phyloP scores from a whole-genome alignment of 371 early-diverging fungal species.

The Lichtheimia ramosa region DNA sequence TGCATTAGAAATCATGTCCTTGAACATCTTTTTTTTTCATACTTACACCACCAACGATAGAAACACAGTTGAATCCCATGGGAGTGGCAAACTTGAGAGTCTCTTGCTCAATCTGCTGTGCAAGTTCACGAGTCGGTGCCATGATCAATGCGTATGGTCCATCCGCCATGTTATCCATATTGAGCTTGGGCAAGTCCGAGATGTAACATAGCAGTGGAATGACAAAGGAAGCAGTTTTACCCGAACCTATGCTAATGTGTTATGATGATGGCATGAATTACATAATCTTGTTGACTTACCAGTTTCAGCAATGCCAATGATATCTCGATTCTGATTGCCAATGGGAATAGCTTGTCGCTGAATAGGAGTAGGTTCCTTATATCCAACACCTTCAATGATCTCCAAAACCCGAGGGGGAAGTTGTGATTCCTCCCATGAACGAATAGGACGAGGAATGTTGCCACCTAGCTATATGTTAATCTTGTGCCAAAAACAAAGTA shows the following conservation, averaged over 20 bases:
- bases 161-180: conserved; percentile 71
- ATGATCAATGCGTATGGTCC: conserved; percentile 94
- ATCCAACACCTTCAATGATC: conserved; percentile 80
- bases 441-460: conserved; percentile 89
- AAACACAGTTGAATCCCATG: conserved; percentile 82
- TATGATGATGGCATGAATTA: not conserved
- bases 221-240: conserved; percentile 97
- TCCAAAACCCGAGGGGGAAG: conserved; percentile 68
- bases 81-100: conserved; percentile 82
- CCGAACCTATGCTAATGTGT: conserved; percentile 56
- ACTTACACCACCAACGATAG: conserved; percentile 90
- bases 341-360: conserved; percentile 98
- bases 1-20: not conserved
- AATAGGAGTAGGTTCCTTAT: conserved; percentile 96
- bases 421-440: conserved; percentile 86
- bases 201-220: conserved; percentile 95
- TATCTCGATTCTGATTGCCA: conserved; percentile 88
- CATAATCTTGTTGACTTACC: conserved; percentile 48
- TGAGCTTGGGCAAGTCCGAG: conserved; percentile 73
- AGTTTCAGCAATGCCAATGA: conserved; percentile 98
- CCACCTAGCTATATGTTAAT: conserved; percentile 49
- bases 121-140: conserved; percentile 97
- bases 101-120: conserved; percentile 92
- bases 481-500: too few relatives aligned
- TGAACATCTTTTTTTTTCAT: conserved; percentile 1